Conservation (phyloP, 306 rosid genomes). For the Sicyos edulis region DNA sequence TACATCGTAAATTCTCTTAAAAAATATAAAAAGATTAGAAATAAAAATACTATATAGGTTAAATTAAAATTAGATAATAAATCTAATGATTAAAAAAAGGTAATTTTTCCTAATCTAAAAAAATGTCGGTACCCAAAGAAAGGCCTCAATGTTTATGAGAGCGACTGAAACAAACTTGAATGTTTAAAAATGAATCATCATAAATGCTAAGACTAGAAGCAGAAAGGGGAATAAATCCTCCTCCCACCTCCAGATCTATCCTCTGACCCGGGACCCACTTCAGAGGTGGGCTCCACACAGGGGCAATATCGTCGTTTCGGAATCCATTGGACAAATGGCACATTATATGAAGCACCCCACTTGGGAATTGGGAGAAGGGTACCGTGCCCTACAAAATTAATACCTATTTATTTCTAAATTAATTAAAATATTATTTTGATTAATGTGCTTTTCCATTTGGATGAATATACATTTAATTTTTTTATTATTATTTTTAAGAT, state of each 20-base stretch:
- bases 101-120: no score
- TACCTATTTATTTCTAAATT: neutral
- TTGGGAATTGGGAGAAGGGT: neutral
- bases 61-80: no score
- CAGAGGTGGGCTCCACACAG: neutral
- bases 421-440: no score
- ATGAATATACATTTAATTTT: no score
- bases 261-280: neutral
- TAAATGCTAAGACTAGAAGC: neutral
- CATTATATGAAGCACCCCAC: neutral
- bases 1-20: no score
- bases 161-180: slow-evolving; percentile 2
- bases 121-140: no score
- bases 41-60: no score
- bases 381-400: slow-evolving; percentile 15
- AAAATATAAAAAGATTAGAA: no score
- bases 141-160: neutral
- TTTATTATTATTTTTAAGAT: no score
- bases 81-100: no score
- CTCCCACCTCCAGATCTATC: no score
- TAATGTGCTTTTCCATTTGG: no score
- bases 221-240: slow-evolving; percentile 1
- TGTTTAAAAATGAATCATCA: neutral
- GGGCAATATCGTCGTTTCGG: neutral
- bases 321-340: neutral